phyloP scores from a whole-genome alignment of 768 basidiomycete species.

The Infundibulicybe gibba region DNA sequence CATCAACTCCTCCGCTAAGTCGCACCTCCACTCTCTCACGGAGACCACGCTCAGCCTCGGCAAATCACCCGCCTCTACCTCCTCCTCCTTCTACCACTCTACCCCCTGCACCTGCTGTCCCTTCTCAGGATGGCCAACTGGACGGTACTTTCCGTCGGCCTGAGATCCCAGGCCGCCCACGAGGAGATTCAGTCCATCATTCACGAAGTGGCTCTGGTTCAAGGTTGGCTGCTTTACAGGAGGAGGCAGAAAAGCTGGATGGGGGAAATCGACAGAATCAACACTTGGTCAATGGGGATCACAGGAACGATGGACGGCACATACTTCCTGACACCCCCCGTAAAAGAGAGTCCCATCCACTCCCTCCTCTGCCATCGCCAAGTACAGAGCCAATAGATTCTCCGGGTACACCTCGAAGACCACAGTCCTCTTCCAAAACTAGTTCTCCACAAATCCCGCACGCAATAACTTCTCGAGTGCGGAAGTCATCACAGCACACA shows the following conservation, averaged over 20 bases:
- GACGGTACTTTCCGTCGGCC: slow-evolving; percentile 26
- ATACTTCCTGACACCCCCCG: slow-evolving; percentile 39
- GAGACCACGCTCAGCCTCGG: slow-evolving; percentile 44
- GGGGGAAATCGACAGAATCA: slow-evolving; percentile 18
- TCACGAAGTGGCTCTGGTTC: slow-evolving; percentile 57
- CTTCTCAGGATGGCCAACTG: slow-evolving; percentile 15
- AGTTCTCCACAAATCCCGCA: slow-evolving; percentile 49
- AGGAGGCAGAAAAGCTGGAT: slow-evolving; percentile 64
- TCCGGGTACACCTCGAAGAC: slow-evolving; percentile 28
- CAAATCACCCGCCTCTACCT: slow-evolving; percentile 59
- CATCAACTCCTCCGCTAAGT: slow-evolving; percentile 17
- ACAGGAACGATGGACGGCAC: slow-evolving; percentile 23
- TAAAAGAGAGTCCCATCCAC: slow-evolving; percentile 57
- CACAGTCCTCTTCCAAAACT: slow-evolving; percentile 30
- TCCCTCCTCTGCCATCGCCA: slow-evolving; percentile 63
- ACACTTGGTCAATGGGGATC: slow-evolving; percentile 22
- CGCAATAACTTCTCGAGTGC: slow-evolving; percentile 43
- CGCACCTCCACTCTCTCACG: slow-evolving; percentile 35
- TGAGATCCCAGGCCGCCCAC: slow-evolving; percentile 34
- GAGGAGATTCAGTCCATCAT: slow-evolving; percentile 51
- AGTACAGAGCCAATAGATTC: slow-evolving; percentile 22
- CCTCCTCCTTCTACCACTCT: slow-evolving; percentile 62
- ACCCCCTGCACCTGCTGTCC: slow-evolving; percentile 51
- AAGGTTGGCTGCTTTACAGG: slow-evolving; percentile 56
- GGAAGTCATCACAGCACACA: slow-evolving; percentile 51